Evolutionary conservation across 2,329 filamentous ascomycete species (phyloP).

Genomic region (Fusarium clavum): DNA sequence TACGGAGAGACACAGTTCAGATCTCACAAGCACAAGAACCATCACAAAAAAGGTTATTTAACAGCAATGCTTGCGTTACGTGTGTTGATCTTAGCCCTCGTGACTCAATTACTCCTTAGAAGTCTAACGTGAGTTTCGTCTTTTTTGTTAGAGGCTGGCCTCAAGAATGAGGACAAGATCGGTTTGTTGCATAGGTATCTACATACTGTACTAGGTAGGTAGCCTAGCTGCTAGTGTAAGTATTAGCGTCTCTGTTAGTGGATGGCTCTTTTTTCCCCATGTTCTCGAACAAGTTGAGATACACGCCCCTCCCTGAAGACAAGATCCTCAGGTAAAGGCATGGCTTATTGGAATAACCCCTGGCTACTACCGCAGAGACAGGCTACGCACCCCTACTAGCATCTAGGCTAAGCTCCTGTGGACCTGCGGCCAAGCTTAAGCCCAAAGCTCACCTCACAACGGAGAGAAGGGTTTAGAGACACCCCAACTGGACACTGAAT

Average conservation of each 20-base stretch:
- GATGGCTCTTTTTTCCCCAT: slow-evolving; percentile 4
- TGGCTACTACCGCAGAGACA: slow-evolving; percentile 13
- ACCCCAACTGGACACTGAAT: slow-evolving; percentile 6
- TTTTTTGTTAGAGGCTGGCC: slow-evolving; percentile 24
- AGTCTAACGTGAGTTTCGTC: background rate
- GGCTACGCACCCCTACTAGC: slow-evolving; percentile 21
- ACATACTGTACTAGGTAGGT: slow-evolving; percentile 1
- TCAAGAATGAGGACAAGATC: slow-evolving; percentile 23
- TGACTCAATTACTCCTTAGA: slow-evolving; percentile 25
- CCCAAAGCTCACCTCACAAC: slow-evolving; percentile 22
- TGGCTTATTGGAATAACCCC: slow-evolving; percentile 40
- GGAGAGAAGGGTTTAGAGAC: slow-evolving; percentile 8
- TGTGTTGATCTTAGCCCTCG: slow-evolving; percentile 31
- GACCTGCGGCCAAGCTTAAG: slow-evolving; percentile 14
- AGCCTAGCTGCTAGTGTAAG: background rate
- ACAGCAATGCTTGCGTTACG: slow-evolving; percentile 15
- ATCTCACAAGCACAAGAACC: background rate
- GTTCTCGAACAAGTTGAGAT: slow-evolving; percentile 15
- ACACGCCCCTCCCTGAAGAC: slow-evolving; percentile 13
- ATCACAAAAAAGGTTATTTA: slow-evolving; percentile 13
- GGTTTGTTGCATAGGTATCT: slow-evolving; percentile 27
- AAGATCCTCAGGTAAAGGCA: slow-evolving; percentile 27
- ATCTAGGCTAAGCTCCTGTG: slow-evolving; percentile 13
- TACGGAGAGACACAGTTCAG: slow-evolving; percentile 19
- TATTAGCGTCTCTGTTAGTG: background rate